Percentiles rank a stretch among this genome's conserved stretches.
Evolutionary conservation across 2,329 filamentous ascomycete species (phyloP).

Genomic region (Botrytis galanthina): DNA sequence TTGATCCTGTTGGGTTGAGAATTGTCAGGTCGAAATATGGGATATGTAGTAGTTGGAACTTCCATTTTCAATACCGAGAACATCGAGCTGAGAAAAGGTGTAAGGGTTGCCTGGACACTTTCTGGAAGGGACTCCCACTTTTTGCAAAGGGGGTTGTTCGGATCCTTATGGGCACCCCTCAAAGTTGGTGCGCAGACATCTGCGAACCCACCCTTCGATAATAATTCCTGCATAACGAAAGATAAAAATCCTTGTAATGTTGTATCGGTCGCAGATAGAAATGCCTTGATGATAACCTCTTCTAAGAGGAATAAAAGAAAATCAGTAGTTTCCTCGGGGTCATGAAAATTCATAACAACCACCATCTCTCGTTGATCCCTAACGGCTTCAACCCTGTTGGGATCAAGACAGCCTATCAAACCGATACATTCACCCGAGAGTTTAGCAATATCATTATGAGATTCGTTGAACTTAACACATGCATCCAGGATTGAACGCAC

Average conservation of each 20-base stretch:
- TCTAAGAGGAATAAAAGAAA: slow-evolving; percentile 86
- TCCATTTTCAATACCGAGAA: slow-evolving; percentile 69
- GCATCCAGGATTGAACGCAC: slow-evolving; percentile 81
- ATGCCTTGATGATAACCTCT: slow-evolving; percentile 84
- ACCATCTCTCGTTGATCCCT: slow-evolving; percentile 80
- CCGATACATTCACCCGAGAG: slow-evolving; percentile 82
- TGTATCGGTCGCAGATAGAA: slow-evolving; percentile 85
- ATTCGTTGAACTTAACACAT: slow-evolving; percentile 73
- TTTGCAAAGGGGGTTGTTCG: slow-evolving; percentile 58
- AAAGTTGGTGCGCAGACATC: slow-evolving; percentile 44
- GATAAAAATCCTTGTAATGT: slow-evolving; percentile 87
- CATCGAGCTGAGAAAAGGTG: slow-evolving; percentile 80
- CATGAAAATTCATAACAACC: slow-evolving; percentile 81
- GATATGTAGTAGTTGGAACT: slow-evolving; percentile 60
- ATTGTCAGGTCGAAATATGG: slow-evolving; percentile 55
- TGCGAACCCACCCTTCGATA: slow-evolving; percentile 73
- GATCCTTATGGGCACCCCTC: slow-evolving; percentile 40
- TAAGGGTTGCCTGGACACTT: slow-evolving; percentile 74
- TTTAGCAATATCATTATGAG: slow-evolving; percentile 63
- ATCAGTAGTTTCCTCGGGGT: slow-evolving; percentile 72
- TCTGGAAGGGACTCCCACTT: slow-evolving; percentile 80
- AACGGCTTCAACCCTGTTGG: slow-evolving; percentile 79
- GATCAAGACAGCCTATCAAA: slow-evolving; percentile 85
- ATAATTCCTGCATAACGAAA: slow-evolving; percentile 89
- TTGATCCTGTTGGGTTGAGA: slow-evolving; percentile 65